phyloP scores from a whole-genome alignment of 306 rosid genomes.

The Prunus mira region DNA sequence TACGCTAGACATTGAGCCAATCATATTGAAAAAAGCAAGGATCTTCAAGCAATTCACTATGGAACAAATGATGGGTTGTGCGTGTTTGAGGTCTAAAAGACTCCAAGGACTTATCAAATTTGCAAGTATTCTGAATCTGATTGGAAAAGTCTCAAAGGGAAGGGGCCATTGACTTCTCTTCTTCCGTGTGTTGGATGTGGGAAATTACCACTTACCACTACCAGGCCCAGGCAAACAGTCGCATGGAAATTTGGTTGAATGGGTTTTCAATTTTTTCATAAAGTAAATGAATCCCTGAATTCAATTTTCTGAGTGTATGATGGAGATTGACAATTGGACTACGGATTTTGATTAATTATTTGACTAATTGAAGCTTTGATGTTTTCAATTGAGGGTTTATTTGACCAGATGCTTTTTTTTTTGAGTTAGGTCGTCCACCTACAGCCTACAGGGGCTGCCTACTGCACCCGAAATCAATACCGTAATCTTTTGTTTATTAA shows the following conservation, averaged over 20 bases:
- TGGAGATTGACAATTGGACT: neutral
- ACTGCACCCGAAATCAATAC: conserved; percentile 3
- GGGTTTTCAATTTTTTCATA: too few species aligned
- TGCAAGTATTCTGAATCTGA: neutral
- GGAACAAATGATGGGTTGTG: conserved; percentile 1
- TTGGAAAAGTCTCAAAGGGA: neutral
- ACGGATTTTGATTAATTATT: neutral
- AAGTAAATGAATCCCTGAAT: neutral
- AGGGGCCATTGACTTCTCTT: conserved; percentile 26
- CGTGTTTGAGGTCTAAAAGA: neutral
- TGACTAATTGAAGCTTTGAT: neutral
- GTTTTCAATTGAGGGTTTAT: conserved; percentile 3
- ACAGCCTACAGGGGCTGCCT: neutral
- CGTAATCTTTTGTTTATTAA: neutral
- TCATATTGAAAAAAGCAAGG: conserved; percentile 9
- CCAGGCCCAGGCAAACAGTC: neutral
- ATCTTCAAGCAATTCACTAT: neutral
- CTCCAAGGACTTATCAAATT: conserved; percentile 7
- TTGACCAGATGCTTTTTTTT: conserved; percentile 13
- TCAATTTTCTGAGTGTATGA: neutral
- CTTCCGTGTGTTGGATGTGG: neutral
- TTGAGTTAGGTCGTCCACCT: too few species aligned
- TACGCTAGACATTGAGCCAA: neutral
- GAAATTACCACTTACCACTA: neutral
- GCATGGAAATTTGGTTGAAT: conserved; percentile 3